These are phyloP conservation scores for Pythium brassicae DNA, from an alignment of 352 stramenopile species.

Conservation along the genomic window DNA sequence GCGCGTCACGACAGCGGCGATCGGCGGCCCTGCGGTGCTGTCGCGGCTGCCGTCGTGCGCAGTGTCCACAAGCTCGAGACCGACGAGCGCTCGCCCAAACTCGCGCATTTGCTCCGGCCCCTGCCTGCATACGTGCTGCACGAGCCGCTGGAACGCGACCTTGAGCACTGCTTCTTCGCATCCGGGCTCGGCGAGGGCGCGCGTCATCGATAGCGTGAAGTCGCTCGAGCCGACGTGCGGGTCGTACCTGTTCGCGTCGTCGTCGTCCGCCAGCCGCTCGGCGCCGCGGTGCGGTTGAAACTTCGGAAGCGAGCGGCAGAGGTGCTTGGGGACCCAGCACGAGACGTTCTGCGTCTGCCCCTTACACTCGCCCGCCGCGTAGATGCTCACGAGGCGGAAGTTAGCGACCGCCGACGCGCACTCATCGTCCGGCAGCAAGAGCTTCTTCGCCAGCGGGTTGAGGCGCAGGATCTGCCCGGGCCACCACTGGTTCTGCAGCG, in stretches of 20 bases:
- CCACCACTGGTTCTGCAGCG: slow-evolving; percentile 64
- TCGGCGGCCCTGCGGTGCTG: not conserved
- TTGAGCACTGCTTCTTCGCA: slow-evolving; percentile 21
- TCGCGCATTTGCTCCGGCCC: not conserved
- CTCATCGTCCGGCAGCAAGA: slow-evolving; percentile 36
- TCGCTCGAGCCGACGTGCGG: not conserved
- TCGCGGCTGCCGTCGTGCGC: not conserved
- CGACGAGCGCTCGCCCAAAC: slow-evolving; percentile 11
- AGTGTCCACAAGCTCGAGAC: slow-evolving; percentile 5
- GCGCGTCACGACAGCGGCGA: not conserved
- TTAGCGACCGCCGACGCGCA: slow-evolving; percentile 21
- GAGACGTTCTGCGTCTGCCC: slow-evolving; percentile 48
- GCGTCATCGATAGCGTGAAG: slow-evolving; percentile 21
- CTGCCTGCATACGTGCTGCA: slow-evolving; percentile 17
- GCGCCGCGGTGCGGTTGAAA: not conserved
- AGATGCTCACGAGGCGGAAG: slow-evolving; percentile 67
- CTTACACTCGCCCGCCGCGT: slow-evolving; percentile 19
- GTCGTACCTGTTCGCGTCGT: too few relatives aligned
- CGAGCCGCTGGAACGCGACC: slow-evolving; percentile 29
- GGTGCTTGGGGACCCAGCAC: slow-evolving; percentile 73
- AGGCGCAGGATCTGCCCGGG: slow-evolving; percentile 64
- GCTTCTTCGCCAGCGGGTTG: slow-evolving; percentile 53
- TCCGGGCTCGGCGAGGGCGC: slow-evolving; percentile 19
- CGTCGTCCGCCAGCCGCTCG: not conserved
- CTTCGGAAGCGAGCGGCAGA: slow-evolving; percentile 50